Evolutionary conservation across 2,329 filamentous ascomycete species (phyloP), one percentile per base, ranked within the genome.

Genomic region (Erysiphe pulchra): DNA sequence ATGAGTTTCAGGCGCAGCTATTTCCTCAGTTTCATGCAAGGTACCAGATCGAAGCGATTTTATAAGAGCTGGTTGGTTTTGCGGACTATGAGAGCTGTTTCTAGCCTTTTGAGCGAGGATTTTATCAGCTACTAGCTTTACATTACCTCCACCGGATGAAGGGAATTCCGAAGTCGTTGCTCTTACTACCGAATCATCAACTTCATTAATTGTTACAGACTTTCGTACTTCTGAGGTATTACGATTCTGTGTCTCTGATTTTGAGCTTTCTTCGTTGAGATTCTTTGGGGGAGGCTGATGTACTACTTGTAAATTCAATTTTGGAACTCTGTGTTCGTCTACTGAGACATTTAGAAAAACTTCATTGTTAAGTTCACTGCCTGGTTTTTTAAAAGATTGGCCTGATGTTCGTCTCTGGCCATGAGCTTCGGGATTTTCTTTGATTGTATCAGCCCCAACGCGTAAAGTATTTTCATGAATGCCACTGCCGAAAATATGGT

Each of bases 391-490:
- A 51, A 94, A 63, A 4, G 86, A 92, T 61, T 94, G 86, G 4
- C 83, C 85, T 5, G 95, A 67, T 50, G 95, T 92, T 47, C 85
- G 79, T 61, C 90, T 93, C 63, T 95, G 95, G 24, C 95, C 65
- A 52, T 85, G 77, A 37, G 83, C 84, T 47, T 93, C 84, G 41
- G 85, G 77, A 50, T 95, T 81, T 50, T 92, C 82, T 17, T 69
- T 52, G 42, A 50, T 52, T 42, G 50, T 44, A 39, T 57, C 54
- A 39, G 50, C 51, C n/a, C 49, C 50, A 10, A 53, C 55, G 47
- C 52, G 51, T 41, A 54, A 54, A 5, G 55, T 42, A 34, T 55
- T 53, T 20, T 36, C 45, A 47, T 55, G 53, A 32, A 51, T 47
- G 28, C 48, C 32, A 18, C 48, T 50, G 11, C 50, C 50, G 6